A percentile compares a stretch with the other conserved stretches of the same genome.
Evolutionary conservation across 495 filamentous ascomycete genomes (phyloP).

Genomic region (Aspergillus bertholletiae): DNA sequence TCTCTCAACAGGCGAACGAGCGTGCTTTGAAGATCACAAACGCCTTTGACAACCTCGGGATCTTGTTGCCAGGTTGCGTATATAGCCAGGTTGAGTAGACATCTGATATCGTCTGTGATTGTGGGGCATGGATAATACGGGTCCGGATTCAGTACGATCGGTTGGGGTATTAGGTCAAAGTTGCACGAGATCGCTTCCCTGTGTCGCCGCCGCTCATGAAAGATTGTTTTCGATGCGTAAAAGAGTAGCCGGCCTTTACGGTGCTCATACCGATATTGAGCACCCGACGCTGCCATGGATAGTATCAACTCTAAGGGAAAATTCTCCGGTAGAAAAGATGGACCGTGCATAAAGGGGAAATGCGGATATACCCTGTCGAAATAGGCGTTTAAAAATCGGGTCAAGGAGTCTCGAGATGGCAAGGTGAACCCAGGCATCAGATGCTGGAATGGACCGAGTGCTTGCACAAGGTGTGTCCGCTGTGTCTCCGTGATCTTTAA

Average conservation of each 20-base stretch:
- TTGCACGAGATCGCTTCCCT: background rate
- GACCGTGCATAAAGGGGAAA: slow-evolving; percentile 25
- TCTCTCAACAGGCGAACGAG: slow-evolving; percentile 13
- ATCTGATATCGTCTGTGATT: slow-evolving; percentile 4
- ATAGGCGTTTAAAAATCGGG: slow-evolving; percentile 19
- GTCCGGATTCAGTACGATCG: background rate
- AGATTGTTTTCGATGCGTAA: slow-evolving; percentile 6
- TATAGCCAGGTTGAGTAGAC: slow-evolving; percentile 10
- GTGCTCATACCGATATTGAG: slow-evolving; percentile 18
- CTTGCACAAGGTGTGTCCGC: slow-evolving; percentile 2
- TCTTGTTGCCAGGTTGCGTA: slow-evolving; percentile 21
- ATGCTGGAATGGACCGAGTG: background rate
- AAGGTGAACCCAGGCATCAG: background rate
- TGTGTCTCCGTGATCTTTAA: slow-evolving; percentile 14
- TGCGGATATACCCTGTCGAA: slow-evolving; percentile 21
- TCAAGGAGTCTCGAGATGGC: slow-evolving; percentile 15
- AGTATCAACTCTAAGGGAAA: slow-evolving; percentile 18
- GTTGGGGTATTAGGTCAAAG: background rate
- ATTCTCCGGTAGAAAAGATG: slow-evolving; percentile 21
- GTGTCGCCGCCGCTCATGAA: slow-evolving; percentile 3
- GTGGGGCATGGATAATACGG: background rate
- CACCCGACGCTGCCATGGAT: slow-evolving; percentile 25
- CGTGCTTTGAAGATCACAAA: slow-evolving; percentile 14
- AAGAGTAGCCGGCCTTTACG: slow-evolving; percentile 13
- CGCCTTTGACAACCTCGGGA: slow-evolving; percentile 9